Base-by-base conservation (phyloP, 176 grass and related monocot genomes). In the Dactylis glomerata region DNA sequence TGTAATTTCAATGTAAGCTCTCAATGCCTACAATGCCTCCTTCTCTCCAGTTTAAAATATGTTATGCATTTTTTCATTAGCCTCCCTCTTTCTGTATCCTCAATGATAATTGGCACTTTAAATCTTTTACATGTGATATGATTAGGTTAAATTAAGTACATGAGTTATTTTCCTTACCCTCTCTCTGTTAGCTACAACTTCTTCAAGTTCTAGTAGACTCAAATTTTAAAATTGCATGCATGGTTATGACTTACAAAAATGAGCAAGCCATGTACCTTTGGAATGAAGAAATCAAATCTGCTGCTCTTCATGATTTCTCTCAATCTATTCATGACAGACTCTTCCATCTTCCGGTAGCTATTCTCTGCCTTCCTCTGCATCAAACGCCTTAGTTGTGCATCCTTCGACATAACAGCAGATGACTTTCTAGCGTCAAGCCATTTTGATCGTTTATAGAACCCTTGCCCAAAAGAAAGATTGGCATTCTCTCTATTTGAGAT, bases 301-400 rank as follows among this genome's bases (percentile, higher is more conserved):
- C 79, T 99, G 75, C 75, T 89, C 86, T 87, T 99, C 89, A 94
- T 96, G 34, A 99, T 96, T 87, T 94, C 93, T 84, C 87, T 99
- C 12, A 99, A 80, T 76, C 88, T 94, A 83, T 79, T 90, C 33
- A 85, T 68, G 66, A 99, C 72, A 91, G 91, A 96, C 62, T 95
- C 93, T 81, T 93, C 86, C 85, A 92, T 93, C 81, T 93, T 95
- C 54, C 84, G 90, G 72, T 99, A 99, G 52, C 92, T 68, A 73
- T 85, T 94, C 81, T 94, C 91, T 6, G 96, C 90, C 73, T 99
- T 95, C 49, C 89, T 92, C 87, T 99, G 93, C 73, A 99, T 88
- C 91, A 92, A 91, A 67, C 88, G 93, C 83, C 94, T 94, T 92
- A 99, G 93, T 64, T 99, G 93, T 61, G 96, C 96, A 95, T 99